Base-by-base conservation (phyloP, 2,329 filamentous ascomycete genomes). In the Phyllosticta capitalensis region DNA sequence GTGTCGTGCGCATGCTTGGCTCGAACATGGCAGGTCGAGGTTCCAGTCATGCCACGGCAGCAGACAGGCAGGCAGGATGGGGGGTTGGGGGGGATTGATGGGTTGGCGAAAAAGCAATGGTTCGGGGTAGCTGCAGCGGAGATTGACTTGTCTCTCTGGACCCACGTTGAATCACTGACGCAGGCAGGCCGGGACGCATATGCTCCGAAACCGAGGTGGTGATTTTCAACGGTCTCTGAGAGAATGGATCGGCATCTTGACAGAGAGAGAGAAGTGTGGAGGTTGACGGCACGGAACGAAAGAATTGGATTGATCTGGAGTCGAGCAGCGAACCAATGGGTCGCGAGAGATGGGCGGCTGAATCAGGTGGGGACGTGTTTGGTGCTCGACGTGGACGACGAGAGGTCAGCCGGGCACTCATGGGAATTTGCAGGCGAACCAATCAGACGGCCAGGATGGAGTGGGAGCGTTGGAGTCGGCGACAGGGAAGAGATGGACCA, bases 361-460 rank as follows among this genome's bases (percentile, higher is more conserved):
- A 59, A 52, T 59, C 57, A 59, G 57, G 57, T 59, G 57, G 52
- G 19, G n/a, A 51, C 52, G 45, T 52, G 21, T 59, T 30, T 52
- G 33, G 19, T 24, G 12, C 28, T 38, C 28, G 49, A 24, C 56
- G 54, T 59, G 38, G 45, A 26, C 53, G 30, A 28, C 28, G 22
- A 45, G 56, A 52, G 53, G 57, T 59, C 57, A 55, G 57, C 57
- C 57, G 57, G 48, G 33, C 57, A 59, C 54, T 26, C 54, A 55
- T 51, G 57, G 57, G 54, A 59, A 59, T 55, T 38, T 55, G 54
- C 24, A 33, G 38, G 26, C 38, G 19, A 52, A 9, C 57, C 57
- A 59, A 59, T 59, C 57, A 59, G 38, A n/a, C 21, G n/a, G 7
- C 9, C 24, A 45, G 38, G n/a, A n/a, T n/a, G 38, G 14, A n/a